Base-by-base conservation (phyloP, 305 asterid genomes). In the Solanum aculeatissimum region DNA sequence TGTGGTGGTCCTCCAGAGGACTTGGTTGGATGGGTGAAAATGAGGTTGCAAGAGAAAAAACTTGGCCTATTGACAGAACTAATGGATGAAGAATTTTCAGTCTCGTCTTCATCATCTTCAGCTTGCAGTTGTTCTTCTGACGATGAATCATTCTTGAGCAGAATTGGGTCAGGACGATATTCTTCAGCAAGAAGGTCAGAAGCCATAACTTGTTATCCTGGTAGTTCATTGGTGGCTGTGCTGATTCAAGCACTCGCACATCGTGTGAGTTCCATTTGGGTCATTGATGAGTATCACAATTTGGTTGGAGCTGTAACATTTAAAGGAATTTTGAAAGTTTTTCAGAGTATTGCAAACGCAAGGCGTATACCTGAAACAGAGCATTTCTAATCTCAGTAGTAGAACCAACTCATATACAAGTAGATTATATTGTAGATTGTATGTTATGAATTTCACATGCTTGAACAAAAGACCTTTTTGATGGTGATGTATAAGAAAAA, bases 221-320 rank as follows among this genome's bases (percentile, higher is more conserved):
- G 92, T 92, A 94, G 94, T 86, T 94, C 98, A 29, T 85, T 95
- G 85, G 92, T 87, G 83, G 99, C 98, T 1, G 95, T 93, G 87
- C 87, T 95, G 94, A 89, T 95, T 75, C 97, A 95, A 89, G 96
- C 95, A 1, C 94, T 95, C 13, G 89, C 98, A 1, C 93, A 92
- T 71, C 95, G 98, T 2, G 95, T 86, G 12, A 92, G 89, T 70
- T 92, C 92, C 12, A 87, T 93, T 13, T 95, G 99, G 99, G 98
- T 95, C 82, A 96, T 93, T 72, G 92, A 91, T 58, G 92, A 91
- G 9, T 97, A 93, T 82, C 90, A 87, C 42, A 90, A 91, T 49
- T 74, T 94, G 84, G 92, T 92, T 35, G 99, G 99, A 80, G 86
- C 82, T 19, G 96, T 95, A 23, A 92, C 96, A 0, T 92, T 92